phyloP scores from a whole-genome alignment of 352 stramenopile genomes.

The Phytopythium mirpurense region DNA sequence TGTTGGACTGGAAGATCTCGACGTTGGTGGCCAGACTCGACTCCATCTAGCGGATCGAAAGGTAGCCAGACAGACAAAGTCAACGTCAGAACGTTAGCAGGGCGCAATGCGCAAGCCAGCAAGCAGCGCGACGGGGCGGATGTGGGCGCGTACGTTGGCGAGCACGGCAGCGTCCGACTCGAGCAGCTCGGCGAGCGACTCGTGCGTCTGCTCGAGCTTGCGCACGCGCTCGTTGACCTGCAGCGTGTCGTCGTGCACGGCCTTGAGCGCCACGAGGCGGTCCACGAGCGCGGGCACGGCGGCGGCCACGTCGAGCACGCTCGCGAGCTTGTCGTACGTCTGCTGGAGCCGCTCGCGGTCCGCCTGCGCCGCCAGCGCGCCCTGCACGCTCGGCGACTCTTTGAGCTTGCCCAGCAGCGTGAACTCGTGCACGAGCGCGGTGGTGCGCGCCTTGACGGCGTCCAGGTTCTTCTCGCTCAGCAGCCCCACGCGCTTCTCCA shows the following conservation, averaged over 20 bases:
- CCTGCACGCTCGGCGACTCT: slow-evolving; percentile 55
- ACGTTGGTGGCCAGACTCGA: slow-evolving; percentile 67
- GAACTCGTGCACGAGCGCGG: slow-evolving; percentile 71
- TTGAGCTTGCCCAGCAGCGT: slow-evolving; percentile 77
- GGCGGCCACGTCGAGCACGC: slow-evolving; percentile 49
- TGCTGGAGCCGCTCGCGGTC: slow-evolving; percentile 65
- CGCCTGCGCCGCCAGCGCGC: slow-evolving; percentile 44
- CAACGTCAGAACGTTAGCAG: slow-evolving; percentile 7
- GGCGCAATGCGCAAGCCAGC: too few species aligned
- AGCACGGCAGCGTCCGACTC: slow-evolving; percentile 57
- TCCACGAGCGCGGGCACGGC: slow-evolving; percentile 68
- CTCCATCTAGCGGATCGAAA: slow-evolving; percentile 54
- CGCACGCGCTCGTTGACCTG: slow-evolving; percentile 40
- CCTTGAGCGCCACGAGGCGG: slow-evolving; percentile 63
- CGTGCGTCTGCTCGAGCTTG: slow-evolving; percentile 59
- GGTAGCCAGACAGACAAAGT: too few species aligned
- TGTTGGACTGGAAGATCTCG: slow-evolving; percentile 72
- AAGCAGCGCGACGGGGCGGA: slow-evolving; percentile 9
- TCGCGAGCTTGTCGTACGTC: slow-evolving; percentile 64
- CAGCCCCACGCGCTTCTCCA: slow-evolving; percentile 65
- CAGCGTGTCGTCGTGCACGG: slow-evolving; percentile 61
- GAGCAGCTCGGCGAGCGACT: slow-evolving; percentile 50
- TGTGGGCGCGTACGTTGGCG: slow-evolving; percentile 70
- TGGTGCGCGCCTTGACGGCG: slow-evolving; percentile 70
- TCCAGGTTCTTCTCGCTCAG: slow-evolving; percentile 78